Evolutionary conservation across 1,284 basidiomycete species (phyloP).

Genomic region (Papiliotrema laurentii): DNA sequence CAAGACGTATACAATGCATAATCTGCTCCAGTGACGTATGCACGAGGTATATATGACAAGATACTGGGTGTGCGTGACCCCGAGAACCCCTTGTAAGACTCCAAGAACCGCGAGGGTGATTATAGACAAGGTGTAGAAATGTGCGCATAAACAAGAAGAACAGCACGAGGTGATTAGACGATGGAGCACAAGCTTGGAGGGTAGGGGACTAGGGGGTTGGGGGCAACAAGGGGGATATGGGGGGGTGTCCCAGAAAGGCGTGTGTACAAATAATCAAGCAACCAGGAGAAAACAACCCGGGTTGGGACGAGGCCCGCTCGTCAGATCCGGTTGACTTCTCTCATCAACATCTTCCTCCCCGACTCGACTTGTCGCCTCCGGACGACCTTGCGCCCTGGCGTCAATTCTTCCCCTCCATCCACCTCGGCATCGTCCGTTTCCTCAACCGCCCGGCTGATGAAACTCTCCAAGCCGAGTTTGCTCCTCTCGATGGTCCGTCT

Average conservation of each 20-base stretch:
- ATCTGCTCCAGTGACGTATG: no score
- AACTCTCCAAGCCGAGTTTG: conserved; percentile 11
- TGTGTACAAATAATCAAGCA: no score
- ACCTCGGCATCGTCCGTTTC: no score
- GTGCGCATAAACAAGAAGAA: not conserved
- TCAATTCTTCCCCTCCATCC: conserved; percentile 23
- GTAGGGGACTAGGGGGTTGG: no score
- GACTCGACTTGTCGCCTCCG: conserved; percentile 5
- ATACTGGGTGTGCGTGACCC: no score
- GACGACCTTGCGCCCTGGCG: conserved; percentile 14
- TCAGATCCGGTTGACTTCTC: conserved; percentile 14
- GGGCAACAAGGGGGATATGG: no score
- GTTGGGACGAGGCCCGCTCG: not conserved
- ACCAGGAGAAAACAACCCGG: not conserved
- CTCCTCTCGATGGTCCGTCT: conserved; percentile 16
- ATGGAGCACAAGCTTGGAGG: not conserved
- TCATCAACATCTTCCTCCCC: conserved; percentile 13
- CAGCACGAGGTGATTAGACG: not conserved
- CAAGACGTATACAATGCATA: no score
- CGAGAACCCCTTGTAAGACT: no score
- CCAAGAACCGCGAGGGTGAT: no score
- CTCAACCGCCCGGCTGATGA: conserved; percentile 1
- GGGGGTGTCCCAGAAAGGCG: no score
- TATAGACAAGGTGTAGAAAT: no score
- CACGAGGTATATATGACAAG: no score